Evolutionary conservation across 257 asterid genomes (phyloP).

Genomic region (Eustoma russellianum): DNA sequence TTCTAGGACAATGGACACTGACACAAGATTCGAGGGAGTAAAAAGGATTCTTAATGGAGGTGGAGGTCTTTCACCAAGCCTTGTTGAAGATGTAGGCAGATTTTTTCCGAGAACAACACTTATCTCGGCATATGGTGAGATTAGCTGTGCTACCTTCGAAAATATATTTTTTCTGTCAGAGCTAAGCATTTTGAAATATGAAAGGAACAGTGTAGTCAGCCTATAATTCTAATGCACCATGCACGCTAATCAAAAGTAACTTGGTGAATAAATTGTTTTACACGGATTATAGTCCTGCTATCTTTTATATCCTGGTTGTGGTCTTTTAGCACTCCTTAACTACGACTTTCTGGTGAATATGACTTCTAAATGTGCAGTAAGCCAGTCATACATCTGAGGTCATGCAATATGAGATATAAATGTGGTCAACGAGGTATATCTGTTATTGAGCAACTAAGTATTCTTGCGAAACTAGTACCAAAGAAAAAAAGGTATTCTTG

Average conservation of each 20-base stretch:
- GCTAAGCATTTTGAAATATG: not conserved
- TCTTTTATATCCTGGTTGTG: not conserved
- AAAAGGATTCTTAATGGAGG: constrained; percentile 80
- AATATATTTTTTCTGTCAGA: not conserved
- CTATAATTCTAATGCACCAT: no score
- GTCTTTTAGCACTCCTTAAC: not conserved
- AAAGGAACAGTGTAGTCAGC: no score
- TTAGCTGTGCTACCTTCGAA: not conserved
- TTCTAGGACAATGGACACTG: constrained; percentile 29
- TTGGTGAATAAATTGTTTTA: not conserved
- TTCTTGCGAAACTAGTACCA: no score
- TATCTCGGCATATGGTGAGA: constrained; percentile 75
- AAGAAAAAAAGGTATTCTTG: no score
- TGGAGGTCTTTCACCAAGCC: constrained; percentile 56
- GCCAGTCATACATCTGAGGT: no score
- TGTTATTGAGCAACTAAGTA: no score
- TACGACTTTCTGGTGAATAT: no score
- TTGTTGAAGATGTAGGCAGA: constrained; percentile 29
- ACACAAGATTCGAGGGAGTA: constrained; percentile 32
- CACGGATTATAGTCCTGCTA: not conserved
- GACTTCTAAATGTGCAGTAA: no score
- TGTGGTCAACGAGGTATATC: no score
- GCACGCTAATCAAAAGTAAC: no score
- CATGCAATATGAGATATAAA: no score
- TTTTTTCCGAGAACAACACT: constrained; percentile 66